Base-by-base conservation (phyloP, 2,329 filamentous ascomycete genomes). In the Fonsecaea multimorphosa region DNA sequence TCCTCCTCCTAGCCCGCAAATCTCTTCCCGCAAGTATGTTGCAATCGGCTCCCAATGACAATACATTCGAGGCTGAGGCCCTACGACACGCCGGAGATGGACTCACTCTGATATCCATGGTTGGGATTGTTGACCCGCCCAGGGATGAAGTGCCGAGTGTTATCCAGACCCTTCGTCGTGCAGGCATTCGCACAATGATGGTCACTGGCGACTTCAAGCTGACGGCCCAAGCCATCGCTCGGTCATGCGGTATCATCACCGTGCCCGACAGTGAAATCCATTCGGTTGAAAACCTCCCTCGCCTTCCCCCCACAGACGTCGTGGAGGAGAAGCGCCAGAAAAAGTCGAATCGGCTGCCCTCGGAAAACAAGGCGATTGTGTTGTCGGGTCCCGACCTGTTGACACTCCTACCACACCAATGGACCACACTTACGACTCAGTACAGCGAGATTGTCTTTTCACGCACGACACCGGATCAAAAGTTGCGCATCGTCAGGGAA, bases 121-220 rank as follows among this genome's bases (percentile, higher is more conserved):
- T 87, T 44, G 86, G 81, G 11, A 85, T 88, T 56, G 82, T 87
- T 32, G 86, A 89, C 71, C 86, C 86, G 24, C 85, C 85, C 27
- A 80, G 86, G 57, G 81, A 85, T 31, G 86, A 88, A 70, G 87
- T 88, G 34, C 83, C 85, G 0, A 80, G 81, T 12, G 86, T 87
- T 0, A 79, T 88, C 31, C 78, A 80, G n/a, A 90, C 85, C 0
- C 81, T 92, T 16, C 85, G 89, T 12, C 82, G 85, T 1, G 91
- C 91, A 3, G 89, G 89, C 1, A 89, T 93, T 61, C 82, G 88
- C n/a, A 87, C 92, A 32, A 89, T 91, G 76, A 93, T 93, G 90
- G 90, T 93, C 0, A 93, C 91, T 1, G 90, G 91, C 9, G 91
- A 93, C 73, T 92, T 91, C 74, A 88, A 88, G 29, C 82, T 92